Base-by-base conservation (phyloP, 2,329 filamentous ascomycete genomes). In the Trichoderma guizhouense region DNA sequence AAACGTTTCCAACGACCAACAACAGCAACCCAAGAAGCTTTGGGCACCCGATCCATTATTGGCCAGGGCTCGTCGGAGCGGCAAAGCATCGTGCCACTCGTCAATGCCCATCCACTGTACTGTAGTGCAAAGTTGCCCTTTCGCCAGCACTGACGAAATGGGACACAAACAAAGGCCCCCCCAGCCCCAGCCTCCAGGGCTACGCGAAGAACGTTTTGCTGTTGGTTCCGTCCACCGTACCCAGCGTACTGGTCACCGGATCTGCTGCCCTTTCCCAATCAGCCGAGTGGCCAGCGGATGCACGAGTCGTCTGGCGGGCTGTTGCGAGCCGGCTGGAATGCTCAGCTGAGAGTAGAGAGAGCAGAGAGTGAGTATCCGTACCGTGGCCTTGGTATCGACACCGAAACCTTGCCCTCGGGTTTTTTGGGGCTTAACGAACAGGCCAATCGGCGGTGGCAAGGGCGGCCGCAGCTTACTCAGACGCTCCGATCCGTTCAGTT, bases 361-460 rank as follows among this genome's bases (percentile, higher is more conserved):
- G 39, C 7, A 43, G 39, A n/a, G 39, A 2, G 15, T 4, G 39
- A 39, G 36, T 39, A 43, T 43, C 39, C 18, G 60, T 70, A 60
- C 68, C 60, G 24, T 70, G 68, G 68, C 28, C 60, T 70, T 57
- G 60, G 68, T 63, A 69, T 61, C 39, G 65, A 68, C 51, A 30
- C 68, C 68, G 68, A 34, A 43, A 64, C 60, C 68, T 70, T 63
- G 58, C 21, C 58, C 60, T 57, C 39, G 68, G 68, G 58, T 12
- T 55, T 51, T 51, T 36, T 55, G 34, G 34, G 34, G 14, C 14
- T 36, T 36, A 36, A 51, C 36, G 66, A 51, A 60, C 39, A 51
- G 55, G 26, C 53, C 66, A 67, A 39, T 36, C 64, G 55, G 32
- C 30, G 43, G 39, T 21, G 63, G 63, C 62, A 28, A 51, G 39